phyloP scores from a whole-genome alignment of 2,329 filamentous ascomycete species.

The Fusarium avenaceum region DNA sequence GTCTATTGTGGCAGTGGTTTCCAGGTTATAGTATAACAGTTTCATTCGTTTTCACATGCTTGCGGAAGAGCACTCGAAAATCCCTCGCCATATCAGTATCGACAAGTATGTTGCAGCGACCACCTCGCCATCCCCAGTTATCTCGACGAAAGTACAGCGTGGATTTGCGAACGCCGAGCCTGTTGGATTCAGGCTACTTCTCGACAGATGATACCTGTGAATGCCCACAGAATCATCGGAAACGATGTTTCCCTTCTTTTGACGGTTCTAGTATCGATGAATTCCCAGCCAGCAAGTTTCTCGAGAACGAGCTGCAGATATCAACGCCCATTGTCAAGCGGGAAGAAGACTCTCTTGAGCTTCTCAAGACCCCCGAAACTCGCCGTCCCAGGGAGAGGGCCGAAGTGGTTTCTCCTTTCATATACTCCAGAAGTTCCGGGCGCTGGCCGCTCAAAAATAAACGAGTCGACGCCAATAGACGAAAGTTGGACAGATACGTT shows the following conservation, averaged over 20 bases:
- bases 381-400: conserved; percentile 4
- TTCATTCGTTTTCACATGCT: conserved; percentile 41
- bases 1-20: conserved; percentile 28
- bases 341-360: neutral
- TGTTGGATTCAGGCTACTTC: conserved; percentile 51
- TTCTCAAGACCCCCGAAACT: conserved; percentile 11
- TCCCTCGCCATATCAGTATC: neutral
- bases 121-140: conserved; percentile 21
- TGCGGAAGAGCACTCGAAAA: neutral
- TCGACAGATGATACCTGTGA: conserved; percentile 44
- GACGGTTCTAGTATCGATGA: conserved; percentile 40
- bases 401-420: conserved; percentile 32
- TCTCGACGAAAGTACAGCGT: conserved; percentile 14
- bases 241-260: conserved; percentile 20
- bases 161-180: conserved; percentile 30
- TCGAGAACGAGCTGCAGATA: conserved; percentile 10
- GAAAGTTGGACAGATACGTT: conserved; percentile 64
- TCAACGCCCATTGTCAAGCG: neutral
- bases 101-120: conserved; percentile 28
- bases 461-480: conserved; percentile 26
- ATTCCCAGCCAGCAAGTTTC: neutral
- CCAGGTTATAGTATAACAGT: conserved; percentile 27
- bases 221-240: conserved; percentile 9
- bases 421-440: conserved; percentile 16
- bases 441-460: conserved; percentile 13